A percentile compares a stretch with the other conserved stretches of the same genome.
Conservation (phyloP, 306 rosid genomes). For the Macrotyloma uniflorum region DNA sequence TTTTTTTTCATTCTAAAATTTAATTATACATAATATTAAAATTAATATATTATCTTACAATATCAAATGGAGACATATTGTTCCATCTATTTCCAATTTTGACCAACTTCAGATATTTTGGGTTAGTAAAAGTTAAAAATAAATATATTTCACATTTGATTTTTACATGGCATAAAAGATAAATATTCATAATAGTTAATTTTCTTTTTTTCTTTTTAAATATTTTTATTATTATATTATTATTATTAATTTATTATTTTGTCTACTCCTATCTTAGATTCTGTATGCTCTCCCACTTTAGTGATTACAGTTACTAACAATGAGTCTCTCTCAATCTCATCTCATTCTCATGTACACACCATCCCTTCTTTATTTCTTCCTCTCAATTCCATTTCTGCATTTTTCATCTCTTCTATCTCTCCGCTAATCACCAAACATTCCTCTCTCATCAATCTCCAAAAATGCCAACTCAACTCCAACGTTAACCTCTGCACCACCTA, state of each 20-base stretch:
- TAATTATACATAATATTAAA: no score
- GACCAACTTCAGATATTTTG: no score
- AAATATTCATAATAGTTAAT: no score
- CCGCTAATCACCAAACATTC: conserved; percentile 21
- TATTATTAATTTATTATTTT: neutral
- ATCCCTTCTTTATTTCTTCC: conserved; percentile 31
- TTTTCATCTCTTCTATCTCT: neutral
- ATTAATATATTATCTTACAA: no score
- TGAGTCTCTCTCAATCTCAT: conserved; percentile 34
- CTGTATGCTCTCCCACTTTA: neutral
- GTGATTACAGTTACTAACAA: conserved; percentile 41
- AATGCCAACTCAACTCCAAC: conserved; percentile 17
- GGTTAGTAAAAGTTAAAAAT: no score
- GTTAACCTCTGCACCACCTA: conserved; percentile 19
- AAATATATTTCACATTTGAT: no score
- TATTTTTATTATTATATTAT: no score
- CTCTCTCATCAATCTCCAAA: conserved; percentile 24
- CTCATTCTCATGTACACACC: neutral
- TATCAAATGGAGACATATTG: no score
- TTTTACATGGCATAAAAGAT: no score
- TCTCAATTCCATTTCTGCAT: neutral
- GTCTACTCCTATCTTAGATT: neutral
- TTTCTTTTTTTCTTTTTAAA: no score
- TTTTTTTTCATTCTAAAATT: no score
- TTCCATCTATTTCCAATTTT: no score